Percentiles rank a stretch among this genome's conserved stretches.
Evolutionary conservation across 345 rosid species (phyloP).

Genomic region (Gossypium raimondii): DNA sequence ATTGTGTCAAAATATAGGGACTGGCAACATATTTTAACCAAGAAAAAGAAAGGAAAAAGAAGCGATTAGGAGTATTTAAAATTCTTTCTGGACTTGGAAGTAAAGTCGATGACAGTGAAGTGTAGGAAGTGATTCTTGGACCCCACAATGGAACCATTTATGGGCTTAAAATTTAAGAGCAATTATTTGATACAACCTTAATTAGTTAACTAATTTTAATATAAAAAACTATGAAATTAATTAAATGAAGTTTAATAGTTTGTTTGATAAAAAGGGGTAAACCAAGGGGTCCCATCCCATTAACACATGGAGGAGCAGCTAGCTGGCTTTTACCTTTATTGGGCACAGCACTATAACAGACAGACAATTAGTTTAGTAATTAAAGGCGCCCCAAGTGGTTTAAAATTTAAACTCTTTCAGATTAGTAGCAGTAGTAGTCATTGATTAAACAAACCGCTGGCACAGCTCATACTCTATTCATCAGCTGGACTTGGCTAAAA

Average conservation of each 20-base stretch:
- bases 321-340: neutral
- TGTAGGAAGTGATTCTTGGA: too few relatives aligned
- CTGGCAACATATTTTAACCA: too few relatives aligned
- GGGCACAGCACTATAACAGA: neutral
- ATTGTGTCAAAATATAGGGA: too few relatives aligned
- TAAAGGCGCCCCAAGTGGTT: neutral
- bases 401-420: neutral
- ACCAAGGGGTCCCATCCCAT: neutral
- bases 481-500: constrained; percentile 2
- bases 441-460: neutral
- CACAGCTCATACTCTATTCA: neutral
- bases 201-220: too few relatives aligned
- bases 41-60: too few relatives aligned
- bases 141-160: neutral
- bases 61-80: neutral
- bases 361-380: neutral
- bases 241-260: too few relatives aligned
- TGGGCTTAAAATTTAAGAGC: neutral
- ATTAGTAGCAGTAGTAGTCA: neutral
- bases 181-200: too few relatives aligned
- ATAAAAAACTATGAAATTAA: too few relatives aligned
- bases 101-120: neutral
- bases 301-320: neutral
- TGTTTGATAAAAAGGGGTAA: too few relatives aligned
- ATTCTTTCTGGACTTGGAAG: neutral